Evolutionary conservation across 78 protist genomes (phyloP).

Genomic region (Dictyostelium firmibasis): DNA sequence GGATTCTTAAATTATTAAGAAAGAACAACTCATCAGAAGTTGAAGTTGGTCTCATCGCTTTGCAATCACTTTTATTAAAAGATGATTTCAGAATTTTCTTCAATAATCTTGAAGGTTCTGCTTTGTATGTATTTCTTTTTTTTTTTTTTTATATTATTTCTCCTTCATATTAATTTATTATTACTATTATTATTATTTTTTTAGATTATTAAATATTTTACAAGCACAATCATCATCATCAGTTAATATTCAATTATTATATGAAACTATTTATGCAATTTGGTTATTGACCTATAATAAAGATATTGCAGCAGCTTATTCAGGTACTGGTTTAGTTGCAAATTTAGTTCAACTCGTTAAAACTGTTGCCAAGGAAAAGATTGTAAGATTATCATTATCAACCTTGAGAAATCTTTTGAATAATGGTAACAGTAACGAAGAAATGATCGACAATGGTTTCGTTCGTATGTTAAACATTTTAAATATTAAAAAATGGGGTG

Average conservation of each 20-base stretch:
- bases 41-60: conserved; percentile 72
- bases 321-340: conserved; percentile 58
- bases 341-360: conserved; percentile 52
- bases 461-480: conserved; percentile 33
- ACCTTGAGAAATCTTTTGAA: conserved; percentile 66
- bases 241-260: conserved; percentile 21
- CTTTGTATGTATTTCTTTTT: conserved; percentile 13
- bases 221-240: background rate
- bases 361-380: conserved; percentile 78
- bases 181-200: background rate
- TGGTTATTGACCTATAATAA: conserved; percentile 88
- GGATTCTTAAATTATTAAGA: conserved; percentile 58
- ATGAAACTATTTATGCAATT: conserved; percentile 79
- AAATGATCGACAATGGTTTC: conserved; percentile 82
- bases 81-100: conserved; percentile 56
- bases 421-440: conserved; percentile 44
- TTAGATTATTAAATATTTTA: conserved; percentile 33
- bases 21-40: conserved; percentile 44
- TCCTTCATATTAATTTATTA: background rate
- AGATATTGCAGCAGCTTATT: conserved; percentile 19
- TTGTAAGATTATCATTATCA: conserved; percentile 81
- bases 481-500: conserved; percentile 83
- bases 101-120: conserved; percentile 18
- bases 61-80: conserved; percentile 44
- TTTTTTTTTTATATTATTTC: background rate